phyloP scores from a whole-genome alignment of 2,329 filamentous ascomycete species.

The Trichophyton verrucosum region DNA sequence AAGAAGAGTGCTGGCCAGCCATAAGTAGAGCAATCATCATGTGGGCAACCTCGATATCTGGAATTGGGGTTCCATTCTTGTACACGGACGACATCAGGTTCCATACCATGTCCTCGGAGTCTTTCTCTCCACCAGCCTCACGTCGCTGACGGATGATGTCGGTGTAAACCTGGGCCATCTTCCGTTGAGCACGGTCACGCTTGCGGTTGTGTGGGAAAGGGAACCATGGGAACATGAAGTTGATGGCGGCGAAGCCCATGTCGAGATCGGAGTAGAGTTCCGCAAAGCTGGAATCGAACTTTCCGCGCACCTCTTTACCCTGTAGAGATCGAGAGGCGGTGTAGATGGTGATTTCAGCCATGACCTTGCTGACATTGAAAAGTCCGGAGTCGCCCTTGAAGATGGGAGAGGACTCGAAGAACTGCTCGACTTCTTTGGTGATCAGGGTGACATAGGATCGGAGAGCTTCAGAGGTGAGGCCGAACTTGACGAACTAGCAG shows the following conservation, averaged over 20 bases:
- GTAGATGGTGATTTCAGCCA: constrained; percentile 82
- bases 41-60: constrained; percentile 74
- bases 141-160: constrained; percentile 67
- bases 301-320: constrained; percentile 67
- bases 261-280: constrained; percentile 78
- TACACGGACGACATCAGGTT: constrained; percentile 76
- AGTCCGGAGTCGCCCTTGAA: constrained; percentile 59
- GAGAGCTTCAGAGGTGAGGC: constrained; percentile 49
- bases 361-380: constrained; percentile 58
- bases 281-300: constrained; percentile 69
- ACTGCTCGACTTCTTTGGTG: constrained; percentile 58
- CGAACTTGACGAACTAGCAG: constrained; percentile 49
- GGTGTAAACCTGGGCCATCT: constrained; percentile 70
- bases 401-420: constrained; percentile 52
- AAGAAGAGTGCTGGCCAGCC: constrained; percentile 83
- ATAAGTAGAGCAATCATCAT: constrained; percentile 92
- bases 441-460: constrained; percentile 68
- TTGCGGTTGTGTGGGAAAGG: constrained; percentile 79
- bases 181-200: constrained; percentile 66
- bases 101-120: constrained; percentile 71
- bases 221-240: constrained; percentile 81
- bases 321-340: constrained; percentile 78
- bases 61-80: constrained; percentile 67
- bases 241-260: constrained; percentile 78
- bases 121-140: constrained; percentile 37